Base-by-base conservation (phyloP, 2,329 filamentous ascomycete species). In the Calonectria pseudoreteaudii region DNA sequence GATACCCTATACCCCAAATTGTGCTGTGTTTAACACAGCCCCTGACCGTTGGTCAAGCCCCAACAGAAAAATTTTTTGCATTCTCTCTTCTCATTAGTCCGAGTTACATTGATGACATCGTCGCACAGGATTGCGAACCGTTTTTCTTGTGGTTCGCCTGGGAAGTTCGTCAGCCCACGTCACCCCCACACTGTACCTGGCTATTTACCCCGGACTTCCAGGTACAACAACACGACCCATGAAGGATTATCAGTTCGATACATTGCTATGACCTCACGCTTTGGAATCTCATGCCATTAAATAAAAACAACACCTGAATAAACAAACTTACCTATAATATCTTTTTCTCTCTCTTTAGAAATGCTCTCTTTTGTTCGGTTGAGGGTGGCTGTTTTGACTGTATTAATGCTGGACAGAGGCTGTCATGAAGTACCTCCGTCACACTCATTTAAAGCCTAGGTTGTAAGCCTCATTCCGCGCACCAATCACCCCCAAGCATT, bases 161-260 rank as follows among this genome's bases (percentile, higher is more conserved):
- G 49, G 23, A 50, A 18, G 44, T 70, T 50, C 60, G 41, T 68
- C 50, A 41, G 68, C 66, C 50, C 49, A 69, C 36, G 36, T 47
- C 41, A 30, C 73, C 66, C 70, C 73, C 66, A 69, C 73, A 58
- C 30, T 30, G 58, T 69, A 18, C 66, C 66, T 71, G 28, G 62
- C 50, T 41, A 28, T 60, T 72, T 41, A 70, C 67, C 66, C 70
- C 73, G 47, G 70, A 72, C 64, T 74, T 70, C 16, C 70, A 44
- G 9, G 23, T 49, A 44, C 41, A 44, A n/a, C 7, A 44, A 44
- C 9, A n/a, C 18, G n/a, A 10, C 18, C 41, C 41, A 44, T 44
- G 41, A 2, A 20, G 9, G 41, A 44, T 44, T 44, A 18, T n/a
- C 13, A 41, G 16, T 20, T 44, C 8, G 41, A n/a, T 44, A n/a